A percentile compares a stretch with the other conserved stretches of the same genome.
Evolutionary conservation across 331 rosid genomes (phyloP).

Genomic region (Quercus lobata): DNA sequence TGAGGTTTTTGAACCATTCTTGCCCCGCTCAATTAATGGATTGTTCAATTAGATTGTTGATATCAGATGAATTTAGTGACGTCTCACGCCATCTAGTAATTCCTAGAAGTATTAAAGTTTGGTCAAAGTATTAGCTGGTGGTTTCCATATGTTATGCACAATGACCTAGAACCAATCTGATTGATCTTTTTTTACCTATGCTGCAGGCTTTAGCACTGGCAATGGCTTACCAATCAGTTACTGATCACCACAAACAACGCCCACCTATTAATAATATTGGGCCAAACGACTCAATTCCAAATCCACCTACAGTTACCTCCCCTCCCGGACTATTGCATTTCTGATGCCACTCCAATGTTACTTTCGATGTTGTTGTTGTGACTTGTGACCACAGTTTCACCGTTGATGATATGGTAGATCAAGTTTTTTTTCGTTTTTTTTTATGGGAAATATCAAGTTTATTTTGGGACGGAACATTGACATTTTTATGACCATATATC

Average conservation of each 20-base stretch:
- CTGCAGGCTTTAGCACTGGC: constrained; percentile 67
- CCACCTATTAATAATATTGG: constrained; percentile 63
- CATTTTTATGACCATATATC: too few relatives aligned
- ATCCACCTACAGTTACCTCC: constrained; percentile 15
- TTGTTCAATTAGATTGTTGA: not conserved
- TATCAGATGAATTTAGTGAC: not conserved
- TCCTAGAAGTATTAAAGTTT: not conserved
- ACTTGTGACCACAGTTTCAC: too few relatives aligned
- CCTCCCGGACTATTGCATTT: constrained; percentile 40
- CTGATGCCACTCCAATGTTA: not conserved
- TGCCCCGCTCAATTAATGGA: not conserved
- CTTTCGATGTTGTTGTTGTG: not conserved
- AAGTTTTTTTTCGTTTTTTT: too few relatives aligned
- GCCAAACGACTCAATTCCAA: constrained; percentile 34
- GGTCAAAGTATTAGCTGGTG: not conserved
- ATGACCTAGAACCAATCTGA: not conserved
- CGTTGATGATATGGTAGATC: too few relatives aligned
- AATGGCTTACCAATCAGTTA: constrained; percentile 66
- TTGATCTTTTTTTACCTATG: not conserved
- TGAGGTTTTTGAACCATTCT: not conserved
- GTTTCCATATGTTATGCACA: not conserved
- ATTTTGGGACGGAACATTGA: too few relatives aligned
- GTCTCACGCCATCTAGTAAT: not conserved
- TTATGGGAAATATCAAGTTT: too few relatives aligned
- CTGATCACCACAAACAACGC: constrained; percentile 61